Conservation (phyloP, 495 filamentous ascomycete genomes). For the Tirmania nivea region DNA sequence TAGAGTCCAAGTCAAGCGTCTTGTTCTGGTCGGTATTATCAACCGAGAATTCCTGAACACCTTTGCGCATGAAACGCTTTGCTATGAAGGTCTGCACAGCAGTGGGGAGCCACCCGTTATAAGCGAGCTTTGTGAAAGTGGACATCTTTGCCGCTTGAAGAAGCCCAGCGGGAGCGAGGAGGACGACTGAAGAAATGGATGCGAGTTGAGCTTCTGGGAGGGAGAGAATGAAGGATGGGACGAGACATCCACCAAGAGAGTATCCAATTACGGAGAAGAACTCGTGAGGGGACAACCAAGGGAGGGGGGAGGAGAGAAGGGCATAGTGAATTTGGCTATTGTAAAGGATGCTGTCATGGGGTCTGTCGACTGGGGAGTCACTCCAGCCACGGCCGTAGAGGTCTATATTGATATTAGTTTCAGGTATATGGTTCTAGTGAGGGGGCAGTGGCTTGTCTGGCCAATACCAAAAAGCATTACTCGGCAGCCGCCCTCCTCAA, state of each 20-base stretch:
- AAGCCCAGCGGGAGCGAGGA: constrained; percentile 53
- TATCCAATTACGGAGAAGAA: constrained; percentile 57
- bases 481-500: constrained; percentile 44
- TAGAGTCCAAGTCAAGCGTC: constrained; percentile 21
- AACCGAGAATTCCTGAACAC: neutral
- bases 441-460: too few relatives aligned
- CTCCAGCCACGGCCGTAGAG: constrained; percentile 67
- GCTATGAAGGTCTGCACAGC: constrained; percentile 7
- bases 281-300: constrained; percentile 33
- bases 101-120: constrained; percentile 11
- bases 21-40: constrained; percentile 4
- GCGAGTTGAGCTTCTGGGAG: constrained; percentile 31
- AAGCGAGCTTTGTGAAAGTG: constrained; percentile 5
- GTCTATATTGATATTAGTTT: constrained; percentile 20
- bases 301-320: constrained; percentile 43
- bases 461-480: constrained; percentile 56
- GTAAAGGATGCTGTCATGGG: constrained; percentile 56
- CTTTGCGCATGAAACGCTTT: constrained; percentile 2
- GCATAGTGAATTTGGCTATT: constrained; percentile 49
- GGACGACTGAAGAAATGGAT: constrained; percentile 39
- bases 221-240: constrained; percentile 46
- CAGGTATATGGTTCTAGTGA: neutral
- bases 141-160: constrained; percentile 3
- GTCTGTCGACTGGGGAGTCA: constrained; percentile 40
- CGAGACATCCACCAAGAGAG: constrained; percentile 63